phyloP scores from a whole-genome alignment of 2,329 filamentous ascomycete genomes.

The Penicillium polonicum region DNA sequence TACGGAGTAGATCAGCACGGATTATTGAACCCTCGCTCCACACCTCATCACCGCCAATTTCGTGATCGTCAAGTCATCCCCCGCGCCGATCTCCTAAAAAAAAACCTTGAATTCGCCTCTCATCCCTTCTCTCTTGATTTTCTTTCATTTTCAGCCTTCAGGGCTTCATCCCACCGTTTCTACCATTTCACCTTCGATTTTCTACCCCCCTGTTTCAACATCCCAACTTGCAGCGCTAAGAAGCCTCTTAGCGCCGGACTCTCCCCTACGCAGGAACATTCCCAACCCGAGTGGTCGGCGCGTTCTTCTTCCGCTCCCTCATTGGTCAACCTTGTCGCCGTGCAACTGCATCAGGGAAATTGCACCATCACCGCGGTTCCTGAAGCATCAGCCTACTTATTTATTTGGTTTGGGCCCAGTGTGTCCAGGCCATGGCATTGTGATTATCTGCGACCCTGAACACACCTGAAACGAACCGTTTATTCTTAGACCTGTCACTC shows the following conservation, averaged over 20 bases:
- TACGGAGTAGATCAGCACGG: not conserved
- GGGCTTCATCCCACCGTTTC: not conserved
- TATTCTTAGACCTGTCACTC: slow-evolving; percentile 27
- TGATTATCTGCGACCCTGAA: slow-evolving; percentile 4
- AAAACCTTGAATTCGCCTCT: slow-evolving; percentile 13
- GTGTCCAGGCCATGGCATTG: slow-evolving; percentile 15
- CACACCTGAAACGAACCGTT: slow-evolving; percentile 20
- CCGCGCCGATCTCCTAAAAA: slow-evolving; percentile 23
- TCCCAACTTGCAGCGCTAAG: not conserved
- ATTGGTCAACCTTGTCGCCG: slow-evolving; percentile 23
- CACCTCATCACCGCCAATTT: slow-evolving; percentile 10
- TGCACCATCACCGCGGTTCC: slow-evolving; percentile 18
- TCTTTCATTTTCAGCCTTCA: not conserved
- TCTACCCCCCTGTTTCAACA: not conserved
- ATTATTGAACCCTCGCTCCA: slow-evolving; percentile 4
- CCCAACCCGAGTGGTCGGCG: slow-evolving; percentile 16
- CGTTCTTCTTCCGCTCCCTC: slow-evolving; percentile 15
- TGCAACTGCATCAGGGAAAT: slow-evolving; percentile 19
- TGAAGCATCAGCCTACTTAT: slow-evolving; percentile 17
- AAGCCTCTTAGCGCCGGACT: slow-evolving; percentile 16
- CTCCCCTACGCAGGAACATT: slow-evolving; percentile 15
- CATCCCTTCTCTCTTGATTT: not conserved
- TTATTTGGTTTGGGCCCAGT: slow-evolving; percentile 7
- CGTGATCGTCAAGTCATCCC: slow-evolving; percentile 23
- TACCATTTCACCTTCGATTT: not conserved